Evolutionary conservation across 2,329 filamentous ascomycete species (phyloP).

Genomic region (Leptosphaerulina australis): DNA sequence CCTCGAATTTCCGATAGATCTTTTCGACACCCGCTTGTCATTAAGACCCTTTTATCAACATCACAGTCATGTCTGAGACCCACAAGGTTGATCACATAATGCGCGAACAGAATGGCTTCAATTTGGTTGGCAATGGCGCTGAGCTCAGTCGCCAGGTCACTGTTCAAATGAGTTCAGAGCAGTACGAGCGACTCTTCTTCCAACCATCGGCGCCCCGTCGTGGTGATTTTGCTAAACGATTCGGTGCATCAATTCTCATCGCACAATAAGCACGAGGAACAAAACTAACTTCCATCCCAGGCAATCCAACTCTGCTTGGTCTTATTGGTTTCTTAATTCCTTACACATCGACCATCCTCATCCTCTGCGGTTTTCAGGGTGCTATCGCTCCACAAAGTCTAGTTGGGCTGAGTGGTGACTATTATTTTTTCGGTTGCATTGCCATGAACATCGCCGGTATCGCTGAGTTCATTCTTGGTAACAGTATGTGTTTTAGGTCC

Average conservation of each 20-base stretch:
- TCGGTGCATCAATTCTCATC: constrained; percentile 13
- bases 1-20: neutral
- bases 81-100: constrained; percentile 25
- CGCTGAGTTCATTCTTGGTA: constrained; percentile 30
- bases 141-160: constrained; percentile 29
- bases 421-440: constrained; percentile 32
- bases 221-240: constrained; percentile 29
- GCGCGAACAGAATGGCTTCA: constrained; percentile 21
- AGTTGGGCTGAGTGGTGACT: constrained; percentile 29
- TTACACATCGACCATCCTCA: constrained; percentile 29
- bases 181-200: constrained; percentile 35
- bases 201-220: constrained; percentile 29
- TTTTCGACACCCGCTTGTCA: neutral
- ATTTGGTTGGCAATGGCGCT: constrained; percentile 11
- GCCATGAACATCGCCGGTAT: constrained; percentile 31
- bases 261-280: rapidly evolving
- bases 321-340: constrained; percentile 28
- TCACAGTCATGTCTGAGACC: constrained; percentile 19
- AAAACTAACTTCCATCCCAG: constrained; percentile 7
- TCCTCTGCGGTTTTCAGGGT: constrained; percentile 31
- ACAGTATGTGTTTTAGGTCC: constrained; percentile 13
- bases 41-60: too few relatives aligned
- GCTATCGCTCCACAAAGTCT: constrained; percentile 26
- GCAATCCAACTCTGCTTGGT: constrained; percentile 28
- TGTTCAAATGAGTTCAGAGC: constrained; percentile 26